These are phyloP conservation scores for Phytophthora constricta DNA, from an alignment of 352 stramenopile species.

Conservation along the genomic window DNA sequence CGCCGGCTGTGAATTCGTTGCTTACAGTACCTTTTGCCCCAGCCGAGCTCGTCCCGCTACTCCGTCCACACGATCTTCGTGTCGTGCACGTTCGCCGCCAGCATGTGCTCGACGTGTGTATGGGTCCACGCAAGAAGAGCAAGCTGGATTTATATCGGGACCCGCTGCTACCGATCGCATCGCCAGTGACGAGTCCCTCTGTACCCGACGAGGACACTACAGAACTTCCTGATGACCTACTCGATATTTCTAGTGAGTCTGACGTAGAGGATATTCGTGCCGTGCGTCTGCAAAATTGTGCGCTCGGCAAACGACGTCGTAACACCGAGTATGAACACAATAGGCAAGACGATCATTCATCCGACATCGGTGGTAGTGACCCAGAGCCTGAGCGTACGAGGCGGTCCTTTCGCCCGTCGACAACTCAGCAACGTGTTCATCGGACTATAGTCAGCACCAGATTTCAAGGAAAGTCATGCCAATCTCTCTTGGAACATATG, in stretches of 20 bases:
- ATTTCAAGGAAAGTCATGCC: conserved; percentile 7
- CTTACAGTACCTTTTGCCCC: neutral
- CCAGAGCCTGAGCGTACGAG: too few relatives aligned
- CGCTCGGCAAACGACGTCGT: neutral
- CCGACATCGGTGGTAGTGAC: too few relatives aligned
- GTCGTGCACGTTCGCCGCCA: conserved; percentile 3
- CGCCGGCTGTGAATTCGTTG: too few relatives aligned
- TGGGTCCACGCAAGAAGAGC: conserved; percentile 1
- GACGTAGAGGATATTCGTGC: too few relatives aligned
- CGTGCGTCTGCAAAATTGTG: too few relatives aligned
- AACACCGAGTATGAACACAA: neutral
- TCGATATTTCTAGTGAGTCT: too few relatives aligned
- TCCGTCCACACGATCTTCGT: neutral
- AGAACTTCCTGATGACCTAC: neutral
- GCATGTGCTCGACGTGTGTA: neutral
- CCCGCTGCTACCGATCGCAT: too few relatives aligned
- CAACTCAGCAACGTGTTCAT: conserved; percentile 4
- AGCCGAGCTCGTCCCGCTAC: neutral
- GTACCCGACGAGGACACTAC: too few relatives aligned
- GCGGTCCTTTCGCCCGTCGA: neutral
- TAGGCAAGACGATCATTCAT: too few relatives aligned
- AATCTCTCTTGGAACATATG: conserved; percentile 6
- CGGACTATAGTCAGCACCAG: neutral
- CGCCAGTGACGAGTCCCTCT: too few relatives aligned
- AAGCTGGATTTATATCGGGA: too few relatives aligned